Evolutionary conservation across 352 stramenopile species (phyloP).

Genomic region (Phytophthora tentaculata): DNA sequence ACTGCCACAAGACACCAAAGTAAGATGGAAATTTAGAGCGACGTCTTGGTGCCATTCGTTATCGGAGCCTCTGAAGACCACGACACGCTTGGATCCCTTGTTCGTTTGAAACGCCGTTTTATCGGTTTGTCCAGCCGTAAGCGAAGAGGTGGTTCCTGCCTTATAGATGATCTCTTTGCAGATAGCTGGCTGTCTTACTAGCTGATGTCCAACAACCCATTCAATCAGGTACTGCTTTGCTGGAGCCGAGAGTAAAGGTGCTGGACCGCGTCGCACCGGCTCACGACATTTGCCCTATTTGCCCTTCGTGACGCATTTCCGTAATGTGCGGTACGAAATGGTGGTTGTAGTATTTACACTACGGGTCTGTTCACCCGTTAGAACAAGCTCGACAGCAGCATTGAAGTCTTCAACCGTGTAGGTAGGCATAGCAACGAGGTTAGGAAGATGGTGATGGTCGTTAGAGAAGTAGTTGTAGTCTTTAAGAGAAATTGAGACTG

Average conservation of each 20-base stretch:
- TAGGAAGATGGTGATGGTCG: background rate
- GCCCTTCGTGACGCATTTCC: background rate
- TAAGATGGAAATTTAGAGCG: background rate
- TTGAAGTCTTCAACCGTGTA: background rate
- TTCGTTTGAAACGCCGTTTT: constrained; percentile 2
- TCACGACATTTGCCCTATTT: background rate
- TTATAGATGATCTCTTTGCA: too few species aligned
- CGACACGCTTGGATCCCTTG: constrained; percentile 1
- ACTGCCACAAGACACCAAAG: background rate
- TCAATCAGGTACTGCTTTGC: background rate
- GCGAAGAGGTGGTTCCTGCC: too few species aligned
- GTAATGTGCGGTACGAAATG: background rate
- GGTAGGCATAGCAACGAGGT: background rate
- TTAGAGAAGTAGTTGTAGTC: background rate
- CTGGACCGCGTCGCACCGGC: background rate
- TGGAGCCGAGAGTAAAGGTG: background rate
- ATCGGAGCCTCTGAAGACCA: background rate
- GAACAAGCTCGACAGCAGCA: background rate
- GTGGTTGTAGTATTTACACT: background rate
- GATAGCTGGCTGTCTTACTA: too few species aligned
- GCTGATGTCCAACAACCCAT: too few species aligned
- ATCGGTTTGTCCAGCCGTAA: too few species aligned
- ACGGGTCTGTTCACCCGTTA: background rate
- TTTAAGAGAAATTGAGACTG: background rate
- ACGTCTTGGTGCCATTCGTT: background rate